Evolutionary conservation across 1,284 basidiomycete species (phyloP), one percentile per base, ranked within the genome.

Genomic region (Phellinidium pouzarii): DNA sequence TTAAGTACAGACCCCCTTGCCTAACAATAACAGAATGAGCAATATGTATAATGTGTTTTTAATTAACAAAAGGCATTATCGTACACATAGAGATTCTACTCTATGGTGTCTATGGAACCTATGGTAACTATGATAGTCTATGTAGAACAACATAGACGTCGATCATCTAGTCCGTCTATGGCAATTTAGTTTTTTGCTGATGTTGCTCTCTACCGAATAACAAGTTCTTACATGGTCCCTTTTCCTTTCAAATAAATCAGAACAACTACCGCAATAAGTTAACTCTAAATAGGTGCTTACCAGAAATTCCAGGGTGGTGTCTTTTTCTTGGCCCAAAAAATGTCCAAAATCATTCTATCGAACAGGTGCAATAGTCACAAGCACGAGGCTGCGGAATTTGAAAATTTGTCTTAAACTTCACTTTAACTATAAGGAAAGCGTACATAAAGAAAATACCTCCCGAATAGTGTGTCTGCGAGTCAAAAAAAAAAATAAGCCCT

Each of bases 381-480:
- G 3, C 3, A 44, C 25, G 26, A 44, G 27, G 26, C 49, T 51
- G 42, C 14, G 8, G n/a, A 17, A 8, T 41, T 3, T 37, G 4
- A 2, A 12, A 12, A 1, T 8, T 17, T 42, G 19, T 11, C 7
- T 26, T 29, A 9, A 20, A 7, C 6, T 22, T 27, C 29, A 19
- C 11, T 17, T 6, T n/a, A 2, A 11, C 9, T 4, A n/a, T 40
- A 27, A 19, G 29, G 25, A 12, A 19, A 27, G 14, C 49, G 3
- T 44, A 51, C 49, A 51, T 22, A n/a, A 51, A 41, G 20, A 43
- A 51, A 6, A 51, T 31, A 7, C 40, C 40, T 20, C 41, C 49
- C 12, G n/a, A 19, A 20, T 51, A 51, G 31, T 22, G 45, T 7
- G 45, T 44, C 49, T 44, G 4, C 17, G 44, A 11, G 37, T 4